These are phyloP conservation scores for Endocarpon pusillum DNA, from an alignment of 495 filamentous ascomycete species.

Conservation along the genomic window DNA sequence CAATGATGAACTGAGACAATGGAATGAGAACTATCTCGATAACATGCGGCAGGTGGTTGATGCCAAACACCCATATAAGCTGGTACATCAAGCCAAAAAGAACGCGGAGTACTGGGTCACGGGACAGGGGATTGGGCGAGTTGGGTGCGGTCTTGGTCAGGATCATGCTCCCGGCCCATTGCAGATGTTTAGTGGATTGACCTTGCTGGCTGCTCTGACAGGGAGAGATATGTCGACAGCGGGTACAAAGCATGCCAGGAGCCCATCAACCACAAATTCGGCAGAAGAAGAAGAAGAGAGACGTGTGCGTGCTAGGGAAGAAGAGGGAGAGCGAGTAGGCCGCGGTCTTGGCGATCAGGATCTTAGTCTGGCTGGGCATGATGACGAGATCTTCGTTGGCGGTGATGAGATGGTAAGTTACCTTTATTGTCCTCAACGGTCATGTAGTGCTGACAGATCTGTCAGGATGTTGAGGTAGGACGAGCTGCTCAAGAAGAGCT, in stretches of 20 bases:
- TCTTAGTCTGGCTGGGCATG: slow-evolving; percentile 14
- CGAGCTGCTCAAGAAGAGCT: slow-evolving; percentile 40
- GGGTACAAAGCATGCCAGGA: slow-evolving; percentile 24
- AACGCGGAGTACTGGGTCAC: slow-evolving; percentile 37
- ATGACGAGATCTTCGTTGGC: slow-evolving; percentile 17
- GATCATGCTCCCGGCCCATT: slow-evolving; percentile 26
- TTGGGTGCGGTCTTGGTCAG: slow-evolving; percentile 31
- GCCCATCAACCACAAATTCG: too few relatives aligned
- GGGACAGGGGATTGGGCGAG: slow-evolving; percentile 36
- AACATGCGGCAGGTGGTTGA: slow-evolving; percentile 32
- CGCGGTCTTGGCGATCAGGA: slow-evolving; percentile 15
- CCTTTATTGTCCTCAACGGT: neutral
- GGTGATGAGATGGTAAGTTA: slow-evolving; percentile 15
- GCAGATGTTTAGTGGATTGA: slow-evolving; percentile 35
- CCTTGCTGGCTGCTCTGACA: slow-evolving; percentile 25
- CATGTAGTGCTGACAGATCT: neutral
- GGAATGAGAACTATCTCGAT: slow-evolving; percentile 39
- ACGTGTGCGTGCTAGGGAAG: slow-evolving; percentile 27
- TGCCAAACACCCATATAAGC: slow-evolving; percentile 25
- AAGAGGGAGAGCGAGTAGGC: slow-evolving; percentile 25
- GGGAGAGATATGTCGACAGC: slow-evolving; percentile 6
- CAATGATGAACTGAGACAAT: slow-evolving; percentile 35
- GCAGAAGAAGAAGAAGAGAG: slow-evolving; percentile 23
- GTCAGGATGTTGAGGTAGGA: slow-evolving; percentile 38
- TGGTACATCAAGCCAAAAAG: slow-evolving; percentile 28